Base-by-base conservation (phyloP, 2,329 filamentous ascomycete genomes). In the Bertia moriformis region DNA sequence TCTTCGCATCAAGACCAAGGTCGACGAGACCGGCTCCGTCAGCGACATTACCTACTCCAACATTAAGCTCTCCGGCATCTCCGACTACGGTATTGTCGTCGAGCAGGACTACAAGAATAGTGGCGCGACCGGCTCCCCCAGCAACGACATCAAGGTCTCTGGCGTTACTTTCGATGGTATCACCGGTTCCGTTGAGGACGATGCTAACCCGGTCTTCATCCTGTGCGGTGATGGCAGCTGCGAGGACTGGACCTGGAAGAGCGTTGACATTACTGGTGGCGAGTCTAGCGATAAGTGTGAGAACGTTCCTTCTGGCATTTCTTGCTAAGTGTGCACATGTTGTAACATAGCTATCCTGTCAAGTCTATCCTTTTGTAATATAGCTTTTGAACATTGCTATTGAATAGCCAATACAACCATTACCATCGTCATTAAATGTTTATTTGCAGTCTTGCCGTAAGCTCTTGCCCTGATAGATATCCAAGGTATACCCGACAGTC, bases 1-100 rank as follows among this genome's bases (percentile, higher is more conserved):
- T 40, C 59, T 73, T 38, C 70, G 71, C 42, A 66, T 77, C 57
- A 78, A 78, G 60, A 70, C 67, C 10, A 62, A 68, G 18, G 63
- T 55, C 33, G 63, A 57, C 39, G 62, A 61, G 3, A 73, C 65
- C 0, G 73, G 72, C 35, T 57, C 57, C 4, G 67, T 78, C 41
- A 56, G 51, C 24, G 61, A 60, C 40, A 57, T 77, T 20, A 71
- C 64, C 2, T 77, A 72, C 58, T 58, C 56, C 30, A 57, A 60
- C 44, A 74, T 76, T 51, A 61, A 57, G 1, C 56, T 75, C 2
- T 60, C 56, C 30, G 52, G 54, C 32, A 73, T 73, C 48, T 51
- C 63, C 39, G 56, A 64, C 17, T 72, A 74, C 49, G 71, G 66
- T 35, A 66, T 77, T 42, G 59, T 74, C 38, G 65, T 78, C 42